Conservation (phyloP, 73 alveolate species). For the Paramecium sonneborni region DNA sequence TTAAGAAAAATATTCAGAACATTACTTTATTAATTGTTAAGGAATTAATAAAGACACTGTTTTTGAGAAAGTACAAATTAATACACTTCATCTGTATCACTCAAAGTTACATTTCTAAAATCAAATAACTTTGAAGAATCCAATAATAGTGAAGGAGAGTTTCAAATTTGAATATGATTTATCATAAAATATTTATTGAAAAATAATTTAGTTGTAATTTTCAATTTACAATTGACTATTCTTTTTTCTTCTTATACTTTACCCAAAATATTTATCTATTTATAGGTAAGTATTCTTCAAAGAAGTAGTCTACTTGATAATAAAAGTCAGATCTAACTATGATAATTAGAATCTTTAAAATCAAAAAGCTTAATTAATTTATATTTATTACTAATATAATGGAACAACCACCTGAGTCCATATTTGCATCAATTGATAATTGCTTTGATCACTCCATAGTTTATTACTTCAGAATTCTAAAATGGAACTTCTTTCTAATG, state of each 20-base stretch:
- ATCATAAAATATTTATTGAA: background rate
- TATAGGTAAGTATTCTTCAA: too few relatives aligned
- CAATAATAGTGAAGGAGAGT: background rate
- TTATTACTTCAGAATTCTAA: background rate
- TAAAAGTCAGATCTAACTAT: background rate
- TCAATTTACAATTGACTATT: too few relatives aligned
- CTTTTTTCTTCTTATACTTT: too few relatives aligned
- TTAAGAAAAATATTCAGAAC: background rate
- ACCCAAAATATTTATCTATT: too few relatives aligned
- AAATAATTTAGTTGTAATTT: too few relatives aligned
- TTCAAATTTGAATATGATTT: background rate
- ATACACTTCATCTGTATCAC: background rate
- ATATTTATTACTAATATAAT: background rate
- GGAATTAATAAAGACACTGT: background rate
- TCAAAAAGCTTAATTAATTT: background rate
- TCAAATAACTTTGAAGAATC: background rate
- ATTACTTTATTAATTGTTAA: background rate
- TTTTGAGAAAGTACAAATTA: background rate
- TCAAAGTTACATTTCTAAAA: background rate
- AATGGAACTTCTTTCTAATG: conserved; percentile 31
- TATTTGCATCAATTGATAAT: conserved; percentile 3
- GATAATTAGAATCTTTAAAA: background rate
- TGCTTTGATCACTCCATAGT: conserved; percentile 14
- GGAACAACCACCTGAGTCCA: conserved; percentile 46
- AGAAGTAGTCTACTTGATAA: background rate